phyloP scores from a whole-genome alignment of 108 stramenopile species.

The Nitzschia sp. region DNA sequence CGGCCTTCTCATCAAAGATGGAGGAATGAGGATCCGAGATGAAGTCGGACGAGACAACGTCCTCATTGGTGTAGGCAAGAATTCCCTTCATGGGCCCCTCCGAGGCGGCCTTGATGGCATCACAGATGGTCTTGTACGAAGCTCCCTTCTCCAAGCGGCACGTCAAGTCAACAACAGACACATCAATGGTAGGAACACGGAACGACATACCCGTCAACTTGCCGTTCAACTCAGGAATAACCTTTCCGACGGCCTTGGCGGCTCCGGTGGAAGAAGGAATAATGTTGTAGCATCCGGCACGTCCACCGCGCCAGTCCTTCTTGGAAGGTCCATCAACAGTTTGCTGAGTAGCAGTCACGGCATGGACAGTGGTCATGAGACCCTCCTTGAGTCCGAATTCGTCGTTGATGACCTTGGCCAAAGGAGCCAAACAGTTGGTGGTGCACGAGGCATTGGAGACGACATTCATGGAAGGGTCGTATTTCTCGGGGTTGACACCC shows the following conservation, averaged over 20 bases:
- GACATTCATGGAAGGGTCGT: constrained; percentile 90
- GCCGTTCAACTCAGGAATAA: constrained; percentile 96
- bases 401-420: constrained; percentile 98
- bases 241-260: constrained; percentile 96
- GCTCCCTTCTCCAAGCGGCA: constrained; percentile 92
- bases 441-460: constrained; percentile 99
- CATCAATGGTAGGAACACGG: constrained; percentile 99
- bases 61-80: constrained; percentile 94
- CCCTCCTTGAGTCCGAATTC: constrained; percentile 96
- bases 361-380: constrained; percentile 99
- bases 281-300: constrained; percentile 98
- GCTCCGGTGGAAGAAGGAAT: constrained; percentile 97
- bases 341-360: constrained; percentile 98
- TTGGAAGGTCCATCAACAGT: constrained; percentile 97
- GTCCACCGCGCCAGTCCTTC: constrained; percentile 99
- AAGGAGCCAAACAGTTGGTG: constrained; percentile 98
- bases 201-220: constrained; percentile 99
- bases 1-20: constrained; percentile 97
- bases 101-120: constrained; percentile 93
- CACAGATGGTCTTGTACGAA: constrained; percentile 93
- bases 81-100: constrained; percentile 95
- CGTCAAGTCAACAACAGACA: constrained; percentile 98
- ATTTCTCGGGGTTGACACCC: constrained; percentile 95
- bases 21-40: constrained; percentile 89
- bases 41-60: constrained; percentile 97